Percentiles rank a stretch among this genome's conserved stretches.
Evolutionary conservation across 306 rosid genomes (phyloP).

Genomic region (Potentilla sterilis): DNA sequence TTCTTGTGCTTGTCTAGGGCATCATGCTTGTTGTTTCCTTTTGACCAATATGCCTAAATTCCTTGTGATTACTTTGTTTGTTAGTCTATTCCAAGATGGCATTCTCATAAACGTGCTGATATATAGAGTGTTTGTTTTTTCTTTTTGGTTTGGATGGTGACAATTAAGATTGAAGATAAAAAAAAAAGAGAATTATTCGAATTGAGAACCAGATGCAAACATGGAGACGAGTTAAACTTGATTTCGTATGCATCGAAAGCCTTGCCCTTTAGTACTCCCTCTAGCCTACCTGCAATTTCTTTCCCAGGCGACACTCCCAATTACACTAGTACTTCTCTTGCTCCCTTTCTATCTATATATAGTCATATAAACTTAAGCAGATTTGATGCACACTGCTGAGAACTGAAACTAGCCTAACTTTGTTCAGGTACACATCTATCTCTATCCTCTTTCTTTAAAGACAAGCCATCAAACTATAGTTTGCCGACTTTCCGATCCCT

Average conservation of each 20-base stretch:
- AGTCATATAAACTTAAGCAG: not conserved
- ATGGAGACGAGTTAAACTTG: conserved; percentile 13
- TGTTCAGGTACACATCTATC: not conserved
- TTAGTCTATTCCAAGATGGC: not conserved
- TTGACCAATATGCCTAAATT: not conserved
- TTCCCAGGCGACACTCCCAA: conserved; percentile 26
- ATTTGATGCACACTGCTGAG: not conserved
- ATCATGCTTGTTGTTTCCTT: conserved; percentile 4
- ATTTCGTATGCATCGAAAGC: conserved; percentile 28
- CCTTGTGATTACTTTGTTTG: not conserved
- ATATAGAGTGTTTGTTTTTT: not conserved
- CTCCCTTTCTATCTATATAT: not conserved
- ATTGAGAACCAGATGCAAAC: not conserved
- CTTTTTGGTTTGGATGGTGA: not conserved
- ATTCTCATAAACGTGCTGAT: not conserved
- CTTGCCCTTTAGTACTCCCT: conserved; percentile 1
- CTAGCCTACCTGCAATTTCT: not conserved
- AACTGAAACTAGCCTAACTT: not conserved
- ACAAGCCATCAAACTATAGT: not conserved
- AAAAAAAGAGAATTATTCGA: too few relatives aligned
- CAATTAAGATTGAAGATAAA: not conserved
- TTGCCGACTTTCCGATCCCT: not conserved
- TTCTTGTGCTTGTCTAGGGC: not conserved
- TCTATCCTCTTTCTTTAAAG: not conserved
- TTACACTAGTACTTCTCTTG: not conserved